phyloP scores from a whole-genome alignment of 1,284 basidiomycete genomes.

The Leucoagaricus sp. region DNA sequence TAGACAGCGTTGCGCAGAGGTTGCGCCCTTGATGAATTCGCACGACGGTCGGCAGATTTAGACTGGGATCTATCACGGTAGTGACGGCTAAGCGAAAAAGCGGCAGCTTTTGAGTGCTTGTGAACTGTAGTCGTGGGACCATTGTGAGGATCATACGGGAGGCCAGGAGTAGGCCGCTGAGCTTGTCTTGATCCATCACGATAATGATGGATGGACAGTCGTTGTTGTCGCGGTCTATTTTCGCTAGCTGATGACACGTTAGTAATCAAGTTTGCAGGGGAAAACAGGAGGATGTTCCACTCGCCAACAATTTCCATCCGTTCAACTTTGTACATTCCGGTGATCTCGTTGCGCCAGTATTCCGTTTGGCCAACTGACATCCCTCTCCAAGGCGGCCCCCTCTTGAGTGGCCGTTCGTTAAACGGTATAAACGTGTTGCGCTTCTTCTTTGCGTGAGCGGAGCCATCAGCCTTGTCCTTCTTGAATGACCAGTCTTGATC shows the following conservation, averaged over 20 bases:
- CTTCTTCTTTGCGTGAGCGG: constrained; percentile 21
- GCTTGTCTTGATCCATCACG: constrained; percentile 20
- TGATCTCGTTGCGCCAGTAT: constrained; percentile 65
- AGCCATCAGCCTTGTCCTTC: constrained; percentile 50
- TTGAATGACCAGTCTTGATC: constrained; percentile 65
- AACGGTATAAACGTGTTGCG: constrained; percentile 8
- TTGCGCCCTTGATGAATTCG: constrained; percentile 18
- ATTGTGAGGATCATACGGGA: constrained; percentile 40
- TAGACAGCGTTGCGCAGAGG: constrained; percentile 16
- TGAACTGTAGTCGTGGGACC: constrained; percentile 72
- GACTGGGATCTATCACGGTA: constrained; percentile 39
- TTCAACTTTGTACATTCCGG: constrained; percentile 62
- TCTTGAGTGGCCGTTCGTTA: constrained; percentile 31
- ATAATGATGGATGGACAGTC: constrained; percentile 61
- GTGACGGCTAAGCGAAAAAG: constrained; percentile 73
- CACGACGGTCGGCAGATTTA: constrained; percentile 18
- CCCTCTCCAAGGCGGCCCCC: constrained; percentile 36
- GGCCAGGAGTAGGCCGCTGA: constrained; percentile 20
- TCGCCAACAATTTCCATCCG: constrained; percentile 5
- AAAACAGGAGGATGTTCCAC: background rate
- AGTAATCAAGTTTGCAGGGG: background rate
- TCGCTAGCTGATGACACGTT: constrained; percentile 7
- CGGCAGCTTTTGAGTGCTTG: constrained; percentile 74
- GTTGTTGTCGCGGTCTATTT: constrained; percentile 49
- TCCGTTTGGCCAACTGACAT: constrained; percentile 59